These are phyloP conservation scores for Candida sp. DNA, from an alignment of 1,139 yeast genomes.

Conservation along the genomic window DNA sequence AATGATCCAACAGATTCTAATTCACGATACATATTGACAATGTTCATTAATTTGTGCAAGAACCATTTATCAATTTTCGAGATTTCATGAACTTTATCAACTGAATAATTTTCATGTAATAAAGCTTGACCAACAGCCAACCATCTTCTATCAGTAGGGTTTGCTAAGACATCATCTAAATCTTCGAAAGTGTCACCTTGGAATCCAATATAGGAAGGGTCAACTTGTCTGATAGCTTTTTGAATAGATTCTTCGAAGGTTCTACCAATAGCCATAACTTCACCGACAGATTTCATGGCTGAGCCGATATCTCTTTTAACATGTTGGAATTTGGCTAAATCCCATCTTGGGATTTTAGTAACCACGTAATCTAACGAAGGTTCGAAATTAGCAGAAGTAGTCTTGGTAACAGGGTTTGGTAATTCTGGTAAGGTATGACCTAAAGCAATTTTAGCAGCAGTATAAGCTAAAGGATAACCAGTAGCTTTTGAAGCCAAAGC, in stretches of 20 bases:
- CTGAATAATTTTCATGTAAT: slow-evolving; percentile 77
- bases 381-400: slow-evolving; percentile 95
- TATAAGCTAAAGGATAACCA: slow-evolving; percentile 97
- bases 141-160: slow-evolving; percentile 98
- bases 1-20: slow-evolving; percentile 65
- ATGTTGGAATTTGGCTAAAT: slow-evolving; percentile 89
- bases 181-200: slow-evolving; percentile 84
- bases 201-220: slow-evolving; percentile 87
- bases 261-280: slow-evolving; percentile 99
- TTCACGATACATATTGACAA: slow-evolving; percentile 82
- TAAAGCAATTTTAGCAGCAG: slow-evolving; percentile 96
- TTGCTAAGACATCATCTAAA: slow-evolving; percentile 74
- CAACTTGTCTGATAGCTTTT: slow-evolving; percentile 96
- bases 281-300: slow-evolving; percentile 98
- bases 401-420: slow-evolving; percentile 94
- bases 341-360: slow-evolving; percentile 99
- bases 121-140: slow-evolving; percentile 95
- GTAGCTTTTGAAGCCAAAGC: slow-evolving; percentile 99
- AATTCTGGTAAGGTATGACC: slow-evolving; percentile 94
- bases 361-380: slow-evolving; percentile 97
- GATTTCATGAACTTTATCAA: slow-evolving; percentile 86
- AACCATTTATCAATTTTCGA: slow-evolving; percentile 97
- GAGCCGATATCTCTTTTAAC: slow-evolving; percentile 93
- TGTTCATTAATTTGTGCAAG: slow-evolving; percentile 84
- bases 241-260: slow-evolving; percentile 97